Percentiles rank a stretch among this genome's conserved stretches.
Evolutionary conservation across 2,329 filamentous ascomycete species (phyloP).

Genomic region (Nemania sp.): DNA sequence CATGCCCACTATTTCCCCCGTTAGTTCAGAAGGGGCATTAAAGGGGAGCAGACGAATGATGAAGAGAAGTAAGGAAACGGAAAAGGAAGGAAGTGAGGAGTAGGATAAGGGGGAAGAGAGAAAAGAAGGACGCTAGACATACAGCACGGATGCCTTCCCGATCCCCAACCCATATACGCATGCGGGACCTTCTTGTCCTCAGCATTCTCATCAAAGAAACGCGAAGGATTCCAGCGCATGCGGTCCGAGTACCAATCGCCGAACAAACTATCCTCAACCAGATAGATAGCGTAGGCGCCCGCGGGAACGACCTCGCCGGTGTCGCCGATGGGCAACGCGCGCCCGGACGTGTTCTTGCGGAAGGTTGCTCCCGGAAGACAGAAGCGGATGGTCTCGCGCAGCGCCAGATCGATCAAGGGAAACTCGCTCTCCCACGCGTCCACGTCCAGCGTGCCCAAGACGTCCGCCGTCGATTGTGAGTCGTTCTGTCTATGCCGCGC

Average conservation of each 20-base stretch:
- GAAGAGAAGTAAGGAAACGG: background rate
- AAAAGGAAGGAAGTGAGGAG: background rate
- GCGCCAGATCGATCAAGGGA: slow-evolving; percentile 53
- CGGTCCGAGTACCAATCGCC: slow-evolving; percentile 47
- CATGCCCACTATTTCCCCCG: slow-evolving; percentile 35
- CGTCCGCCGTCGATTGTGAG: slow-evolving; percentile 39
- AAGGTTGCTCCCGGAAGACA: slow-evolving; percentile 52
- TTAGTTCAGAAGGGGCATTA: too few relatives aligned
- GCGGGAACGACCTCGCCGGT: slow-evolving; percentile 54
- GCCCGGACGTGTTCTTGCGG: slow-evolving; percentile 53
- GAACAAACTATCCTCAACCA: slow-evolving; percentile 52
- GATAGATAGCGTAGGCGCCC: slow-evolving; percentile 51
- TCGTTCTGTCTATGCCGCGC: slow-evolving; percentile 44
- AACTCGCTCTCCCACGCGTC: slow-evolving; percentile 61
- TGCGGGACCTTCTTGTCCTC: slow-evolving; percentile 43
- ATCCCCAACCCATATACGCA: slow-evolving; percentile 34
- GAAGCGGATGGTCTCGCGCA: slow-evolving; percentile 58
- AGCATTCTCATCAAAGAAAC: slow-evolving; percentile 48
- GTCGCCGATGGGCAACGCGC: slow-evolving; percentile 48
- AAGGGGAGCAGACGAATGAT: too few relatives aligned
- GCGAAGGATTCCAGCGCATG: slow-evolving; percentile 48
- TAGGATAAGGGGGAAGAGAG: background rate
- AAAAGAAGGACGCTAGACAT: slow-evolving; percentile 18
- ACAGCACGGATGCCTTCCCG: slow-evolving; percentile 45
- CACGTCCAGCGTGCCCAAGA: slow-evolving; percentile 49